Evolutionary conservation across 306 rosid species (phyloP), one percentile per base, ranked within the genome.

Genomic region (Parietaria judaica): DNA sequence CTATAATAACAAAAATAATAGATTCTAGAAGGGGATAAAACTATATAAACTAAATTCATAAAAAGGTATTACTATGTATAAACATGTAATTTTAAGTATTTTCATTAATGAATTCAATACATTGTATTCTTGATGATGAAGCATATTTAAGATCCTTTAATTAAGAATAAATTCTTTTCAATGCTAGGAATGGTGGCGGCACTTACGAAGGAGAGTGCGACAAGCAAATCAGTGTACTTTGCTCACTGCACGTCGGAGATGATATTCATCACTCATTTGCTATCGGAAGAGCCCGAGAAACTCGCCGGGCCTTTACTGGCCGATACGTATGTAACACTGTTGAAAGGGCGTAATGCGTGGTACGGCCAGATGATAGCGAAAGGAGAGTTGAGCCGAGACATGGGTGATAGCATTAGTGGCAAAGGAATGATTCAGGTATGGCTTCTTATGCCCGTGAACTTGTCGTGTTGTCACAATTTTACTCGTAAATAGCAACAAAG

Each of bases 361-460:
- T 84, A 81, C 7, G 90, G 90, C 48, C 86, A 84, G 60, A 91
- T 87, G 97, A 66, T 87, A 66, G 97, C 97, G 57, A 91, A 91
- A 75, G 96, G 97, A 38, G 82, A 85, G 68, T 73, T 91, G 52
- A 87, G 78, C 64, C 83, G 81, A 16, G 96, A 87, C 74, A 87
- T 91, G 92, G 97, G 97, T 61, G 95, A 85, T 51, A 87, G 81
- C 79, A 91, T 87, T 67, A 87, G 79, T 31, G 97, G 96, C 53
- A 91, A 91, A 68, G 97, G 97, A 74, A 87, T 91, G 96, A 87
- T 91, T 71, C 95, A 91, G 97, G 97, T 91, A 41, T 11, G 3
- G 10, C 31, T 23, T 0, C 31, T 23, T 23, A 23, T 23, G 31
- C 31, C 31, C 31, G 31, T 23, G 31, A 23, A 23, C 31, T 23